Conservation (phyloP, 305 asterid species). For the Solanum chacoense region DNA sequence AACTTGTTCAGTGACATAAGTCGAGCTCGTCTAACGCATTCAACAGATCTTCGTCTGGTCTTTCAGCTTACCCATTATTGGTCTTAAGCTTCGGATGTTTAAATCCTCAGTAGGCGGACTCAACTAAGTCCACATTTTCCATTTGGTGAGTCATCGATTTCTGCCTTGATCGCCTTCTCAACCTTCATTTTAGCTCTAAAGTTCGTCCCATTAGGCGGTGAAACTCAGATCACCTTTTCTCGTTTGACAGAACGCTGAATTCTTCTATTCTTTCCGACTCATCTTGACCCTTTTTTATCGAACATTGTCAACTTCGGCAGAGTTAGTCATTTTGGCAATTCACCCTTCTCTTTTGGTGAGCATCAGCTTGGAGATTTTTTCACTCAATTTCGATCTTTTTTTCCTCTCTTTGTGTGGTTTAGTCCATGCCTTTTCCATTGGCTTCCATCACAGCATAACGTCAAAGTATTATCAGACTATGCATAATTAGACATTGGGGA, state of each 20-base stretch:
- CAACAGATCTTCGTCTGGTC: not conserved
- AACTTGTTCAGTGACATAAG: not conserved
- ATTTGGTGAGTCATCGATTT: not conserved
- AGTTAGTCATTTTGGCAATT: not conserved
- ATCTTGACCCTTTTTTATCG: not conserved
- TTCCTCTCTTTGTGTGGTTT: not conserved
- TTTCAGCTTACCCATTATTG: not conserved
- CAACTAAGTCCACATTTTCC: not conserved
- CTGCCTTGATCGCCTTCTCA: not conserved
- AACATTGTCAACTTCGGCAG: not conserved
- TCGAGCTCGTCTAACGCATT: not conserved
- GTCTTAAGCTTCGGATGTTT: not conserved
- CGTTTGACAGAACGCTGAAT: not conserved
- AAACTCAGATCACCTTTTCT: not conserved
- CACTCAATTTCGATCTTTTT: not conserved
- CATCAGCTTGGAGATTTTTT: not conserved
- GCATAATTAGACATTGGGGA: not conserved
- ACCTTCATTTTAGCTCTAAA: too few relatives aligned
- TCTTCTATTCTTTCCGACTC: not conserved
- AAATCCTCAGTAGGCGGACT: not conserved
- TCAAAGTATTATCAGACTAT: not conserved
- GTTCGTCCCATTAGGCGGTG: not conserved
- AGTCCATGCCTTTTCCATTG: not conserved
- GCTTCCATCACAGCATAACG: not conserved
- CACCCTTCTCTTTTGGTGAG: not conserved